Base-by-base conservation (phyloP, 768 basidiomycete genomes). In the Pleurotus tuber-regium region DNA sequence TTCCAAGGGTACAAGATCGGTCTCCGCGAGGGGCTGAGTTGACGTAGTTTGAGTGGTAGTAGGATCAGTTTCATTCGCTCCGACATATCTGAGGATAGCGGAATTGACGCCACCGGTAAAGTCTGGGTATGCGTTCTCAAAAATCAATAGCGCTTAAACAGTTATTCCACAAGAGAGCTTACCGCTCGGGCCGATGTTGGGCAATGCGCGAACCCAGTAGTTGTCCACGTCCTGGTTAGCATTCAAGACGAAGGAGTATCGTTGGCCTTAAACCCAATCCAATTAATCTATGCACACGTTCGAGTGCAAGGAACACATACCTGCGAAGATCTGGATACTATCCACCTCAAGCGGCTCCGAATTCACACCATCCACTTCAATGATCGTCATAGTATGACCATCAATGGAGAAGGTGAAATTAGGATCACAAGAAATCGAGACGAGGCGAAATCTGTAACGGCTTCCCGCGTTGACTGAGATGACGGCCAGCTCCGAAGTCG, bases 381-480 rank as follows among this genome's bases (percentile, higher is more conserved):
- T 78, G 36, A 66, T 68, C 3, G 70, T 70, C 57, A 70, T 49
- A 4, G 43, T 59, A 49, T 80, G 78, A 1, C 66, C 65, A 48
- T 73, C 70, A 26, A 77, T 75, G 4, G 76, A 74, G 56, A 81
- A 78, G 0, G 50, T 29, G 50, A 63, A 76, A 53, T 68, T 63
- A 1, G 75, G 70, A 44, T 74, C 70, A 58, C 84, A 84, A 18
- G 81, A 77, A 8, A 75, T 70, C 8, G 70, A 66, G 25, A 84
- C 54, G 1, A 86, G 30, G 3, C 83, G 74, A 64, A 84, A 77
- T 12, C 83, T 75, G 55, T 83, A 84, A 4, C 79, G 69, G 38
- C 61, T 63, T 10, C 71, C 70, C 0, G 46, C 52, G 3, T 59
- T 39, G 18, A 84, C 78, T 29, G 67, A 66, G 52, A 84, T 63